Percentiles rank a stretch among this genome's conserved stretches.
These are phyloP conservation scores for Kwoniella heveanensis DNA, from an alignment of 768 basidiomycete genomes.

Conservation along the genomic window DNA sequence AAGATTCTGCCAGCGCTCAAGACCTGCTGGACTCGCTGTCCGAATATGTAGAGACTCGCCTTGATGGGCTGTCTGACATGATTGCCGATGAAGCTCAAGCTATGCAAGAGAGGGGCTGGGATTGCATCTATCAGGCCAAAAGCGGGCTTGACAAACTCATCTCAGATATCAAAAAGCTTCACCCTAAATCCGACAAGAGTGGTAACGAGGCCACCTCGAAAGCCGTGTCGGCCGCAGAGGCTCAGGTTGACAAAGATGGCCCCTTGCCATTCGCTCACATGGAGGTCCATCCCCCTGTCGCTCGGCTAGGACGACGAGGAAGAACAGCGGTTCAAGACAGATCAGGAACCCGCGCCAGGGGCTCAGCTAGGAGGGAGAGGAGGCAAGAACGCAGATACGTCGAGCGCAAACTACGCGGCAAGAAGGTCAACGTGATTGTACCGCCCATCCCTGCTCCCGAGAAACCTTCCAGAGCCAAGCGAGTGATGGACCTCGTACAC, in stretches of 20 bases:
- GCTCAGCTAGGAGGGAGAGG: background rate
- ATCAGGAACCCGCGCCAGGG: background rate
- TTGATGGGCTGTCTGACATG: slow-evolving; percentile 15
- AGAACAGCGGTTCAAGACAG: background rate
- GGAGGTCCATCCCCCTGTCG: background rate
- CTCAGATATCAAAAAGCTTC: slow-evolving; percentile 6
- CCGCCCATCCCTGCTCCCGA: slow-evolving; percentile 10
- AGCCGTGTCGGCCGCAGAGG: background rate
- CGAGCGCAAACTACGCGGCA: background rate
- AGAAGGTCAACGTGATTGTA: slow-evolving; percentile 6
- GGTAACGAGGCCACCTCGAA: background rate
- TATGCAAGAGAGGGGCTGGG: slow-evolving; percentile 21
- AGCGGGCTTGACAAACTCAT: slow-evolving; percentile 20
- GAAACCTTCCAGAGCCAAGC: slow-evolving; percentile 13
- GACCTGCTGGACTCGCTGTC: slow-evolving; percentile 16
- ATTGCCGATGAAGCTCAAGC: slow-evolving; percentile 16
- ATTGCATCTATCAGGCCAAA: slow-evolving; percentile 18
- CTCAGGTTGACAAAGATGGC: slow-evolving; percentile 15
- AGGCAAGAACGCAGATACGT: background rate
- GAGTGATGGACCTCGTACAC: slow-evolving; percentile 23
- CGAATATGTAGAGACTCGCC: slow-evolving; percentile 7
- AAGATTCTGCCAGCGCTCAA: slow-evolving; percentile 2
- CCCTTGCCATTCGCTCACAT: slow-evolving; percentile 23
- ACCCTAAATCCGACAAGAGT: background rate
- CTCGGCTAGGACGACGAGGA: background rate